Percentiles rank a stretch among this genome's conserved stretches.
These are phyloP conservation scores for Penicillium maclennaniae DNA, from an alignment of 495 filamentous ascomycete genomes.

Conservation along the genomic window DNA sequence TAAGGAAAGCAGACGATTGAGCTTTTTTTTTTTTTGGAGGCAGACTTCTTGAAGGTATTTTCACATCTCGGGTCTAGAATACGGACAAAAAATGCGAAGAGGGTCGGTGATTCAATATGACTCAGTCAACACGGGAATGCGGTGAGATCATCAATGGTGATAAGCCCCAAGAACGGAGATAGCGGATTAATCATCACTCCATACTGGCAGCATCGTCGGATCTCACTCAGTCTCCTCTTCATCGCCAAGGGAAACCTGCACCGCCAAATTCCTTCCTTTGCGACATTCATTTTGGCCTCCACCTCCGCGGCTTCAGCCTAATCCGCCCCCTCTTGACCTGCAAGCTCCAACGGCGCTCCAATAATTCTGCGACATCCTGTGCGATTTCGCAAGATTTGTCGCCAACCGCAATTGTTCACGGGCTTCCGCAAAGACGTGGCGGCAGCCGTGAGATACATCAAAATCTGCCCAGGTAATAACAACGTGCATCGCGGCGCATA, in stretches of 20 bases:
- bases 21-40: no score
- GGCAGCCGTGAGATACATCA: not conserved
- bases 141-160: constrained; percentile 20
- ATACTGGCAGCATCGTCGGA: not conserved
- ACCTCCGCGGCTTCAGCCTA: not conserved
- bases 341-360: not conserved
- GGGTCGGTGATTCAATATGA: not conserved
- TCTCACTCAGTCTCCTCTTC: not conserved
- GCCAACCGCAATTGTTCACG: not conserved
- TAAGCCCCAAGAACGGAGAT: constrained; percentile 18
- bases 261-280: not conserved
- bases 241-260: not conserved
- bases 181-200: constrained; percentile 17
- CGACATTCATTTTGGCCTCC: constrained; percentile 1
- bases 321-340: not conserved
- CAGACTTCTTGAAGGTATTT: no score
- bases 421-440: not conserved
- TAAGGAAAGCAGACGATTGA: no score
- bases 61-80: no score
- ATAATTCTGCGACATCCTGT: not conserved
- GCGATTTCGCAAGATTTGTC: not conserved
- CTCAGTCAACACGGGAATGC: not conserved
- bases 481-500: not conserved
- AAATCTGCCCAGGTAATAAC: not conserved
- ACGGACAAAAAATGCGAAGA: no score